These are phyloP conservation scores for Furcasterigmium furcatum DNA, from an alignment of 2,329 filamentous ascomycete genomes.

Conservation along the genomic window DNA sequence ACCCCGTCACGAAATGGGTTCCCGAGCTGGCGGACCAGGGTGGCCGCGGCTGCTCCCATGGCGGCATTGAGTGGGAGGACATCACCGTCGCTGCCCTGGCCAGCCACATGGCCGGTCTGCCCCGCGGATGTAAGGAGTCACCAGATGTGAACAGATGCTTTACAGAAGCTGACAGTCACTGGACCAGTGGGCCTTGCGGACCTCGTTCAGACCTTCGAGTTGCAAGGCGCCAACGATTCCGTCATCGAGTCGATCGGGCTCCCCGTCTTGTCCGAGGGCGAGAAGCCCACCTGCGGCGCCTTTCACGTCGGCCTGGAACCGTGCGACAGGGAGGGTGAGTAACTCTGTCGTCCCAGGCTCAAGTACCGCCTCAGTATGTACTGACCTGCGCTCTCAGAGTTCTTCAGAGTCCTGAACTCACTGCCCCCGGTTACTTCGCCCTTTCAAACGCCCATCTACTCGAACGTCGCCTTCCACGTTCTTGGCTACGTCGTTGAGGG, in stretches of 20 bases:
- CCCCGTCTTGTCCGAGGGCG: neutral
- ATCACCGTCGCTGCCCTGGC: slow-evolving; percentile 17
- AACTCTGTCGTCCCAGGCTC: neutral
- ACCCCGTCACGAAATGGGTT: slow-evolving; percentile 20
- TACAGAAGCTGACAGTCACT: neutral
- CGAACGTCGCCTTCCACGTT: slow-evolving; percentile 6
- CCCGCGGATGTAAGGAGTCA: slow-evolving; percentile 6
- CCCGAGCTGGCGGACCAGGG: slow-evolving; percentile 15
- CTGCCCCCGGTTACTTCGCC: neutral
- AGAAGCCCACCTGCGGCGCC: slow-evolving; percentile 4
- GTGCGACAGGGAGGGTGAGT: neutral
- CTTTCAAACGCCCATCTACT: slow-evolving; percentile 5
- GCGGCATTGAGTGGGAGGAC: slow-evolving; percentile 12
- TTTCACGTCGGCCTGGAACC: neutral
- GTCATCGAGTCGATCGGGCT: neutral
- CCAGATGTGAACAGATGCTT: neutral
- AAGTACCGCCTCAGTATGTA: neutral
- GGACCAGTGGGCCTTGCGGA: neutral
- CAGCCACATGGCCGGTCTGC: slow-evolving; percentile 15
- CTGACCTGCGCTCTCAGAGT: neutral
- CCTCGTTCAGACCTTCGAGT: neutral
- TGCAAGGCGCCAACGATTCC: neutral
- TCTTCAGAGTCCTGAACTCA: neutral
- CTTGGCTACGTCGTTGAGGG: slow-evolving; percentile 5
- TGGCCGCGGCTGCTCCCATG: slow-evolving; percentile 2